These are phyloP conservation scores for Pseudogymnoascus sp. DNA, from an alignment of 2,329 filamentous ascomycete genomes.

Conservation along the genomic window DNA sequence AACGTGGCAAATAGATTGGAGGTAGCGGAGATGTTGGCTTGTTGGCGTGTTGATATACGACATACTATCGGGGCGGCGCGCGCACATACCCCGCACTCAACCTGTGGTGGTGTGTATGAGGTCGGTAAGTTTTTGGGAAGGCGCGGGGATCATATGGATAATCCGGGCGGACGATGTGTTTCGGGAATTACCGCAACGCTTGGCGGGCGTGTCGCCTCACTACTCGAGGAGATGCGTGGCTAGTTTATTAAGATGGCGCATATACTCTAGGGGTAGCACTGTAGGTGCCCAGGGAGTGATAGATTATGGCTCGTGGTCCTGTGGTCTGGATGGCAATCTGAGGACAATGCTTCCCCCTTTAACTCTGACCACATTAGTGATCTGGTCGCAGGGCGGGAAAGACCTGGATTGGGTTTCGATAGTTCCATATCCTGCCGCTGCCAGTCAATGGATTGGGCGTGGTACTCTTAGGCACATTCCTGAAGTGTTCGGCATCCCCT, in stretches of 20 bases:
- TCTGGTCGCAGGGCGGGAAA: background rate
- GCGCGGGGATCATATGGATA: constrained; percentile 3
- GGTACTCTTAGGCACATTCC: background rate
- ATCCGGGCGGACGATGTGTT: background rate
- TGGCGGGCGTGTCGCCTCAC: constrained; percentile 1
- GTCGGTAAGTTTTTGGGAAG: background rate
- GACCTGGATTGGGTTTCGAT: background rate
- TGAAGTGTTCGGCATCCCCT: background rate
- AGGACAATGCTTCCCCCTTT: background rate
- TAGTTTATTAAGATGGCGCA: constrained; percentile 2
- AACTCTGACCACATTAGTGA: background rate
- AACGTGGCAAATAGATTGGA: constrained; percentile 1
- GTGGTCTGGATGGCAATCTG: background rate
- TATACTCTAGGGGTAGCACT: background rate
- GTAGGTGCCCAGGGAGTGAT: background rate
- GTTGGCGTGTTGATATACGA: background rate
- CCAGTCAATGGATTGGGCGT: background rate
- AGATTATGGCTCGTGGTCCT: constrained; percentile 2
- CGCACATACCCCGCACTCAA: background rate
- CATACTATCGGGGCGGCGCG: background rate
- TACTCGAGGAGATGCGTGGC: constrained; percentile 2
- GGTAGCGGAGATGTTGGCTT: background rate
- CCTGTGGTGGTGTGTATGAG: background rate
- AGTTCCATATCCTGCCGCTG: background rate
- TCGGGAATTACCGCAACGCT: background rate